Evolutionary conservation across 108 stramenopile species (phyloP), one percentile per base, ranked within the genome.

Genomic region (Bacterosira constricta): DNA sequence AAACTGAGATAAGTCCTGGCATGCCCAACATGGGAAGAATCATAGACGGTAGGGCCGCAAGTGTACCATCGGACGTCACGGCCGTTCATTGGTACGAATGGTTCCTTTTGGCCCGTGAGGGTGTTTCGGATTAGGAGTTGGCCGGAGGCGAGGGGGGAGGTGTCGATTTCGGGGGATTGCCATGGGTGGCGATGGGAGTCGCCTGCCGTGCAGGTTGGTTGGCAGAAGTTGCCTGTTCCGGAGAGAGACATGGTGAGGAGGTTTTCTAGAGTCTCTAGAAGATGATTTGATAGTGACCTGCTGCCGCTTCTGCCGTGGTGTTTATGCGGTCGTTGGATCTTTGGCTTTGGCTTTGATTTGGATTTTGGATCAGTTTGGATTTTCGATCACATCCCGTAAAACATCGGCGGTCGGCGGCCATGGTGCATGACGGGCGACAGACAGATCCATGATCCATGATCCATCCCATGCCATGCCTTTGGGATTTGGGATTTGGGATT

Each of bases 11-110:
- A 99, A 2, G 99, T 97, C 26, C 99, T 80, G 0, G 99, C 99
- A 69, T 99, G 99, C 0, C 99, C 99, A 84, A 99, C 91, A 71
- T 99, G 99, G 55, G 89, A 79, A 21, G 84, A 78, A 67, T 89
- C 99, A 67, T 99, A 99, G 7, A 99, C 99, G 23, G 99, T 99
- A 0, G 99, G 99, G 9, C 99, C 99, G 71, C 99, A 99, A 63
- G 86, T 94, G 83, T 96, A 82, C 83, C 83, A 83, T n/a, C 68
- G 74, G 11, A 90, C 85, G 49, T 65, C 57, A 29, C 84, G 68
- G 10, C 47, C 38, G 3, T 69, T 44, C 56, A 74, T 74, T 12
- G 90, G 90, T 10, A 90, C 74, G 80, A 90, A 90, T 9, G 83
- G 80, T 27, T 81, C 76, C 51, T 89, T 89, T 20, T 63, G 53